These are phyloP conservation scores for Amanita pseudoporphyria DNA, from an alignment of 768 basidiomycete genomes.

Conservation along the genomic window DNA sequence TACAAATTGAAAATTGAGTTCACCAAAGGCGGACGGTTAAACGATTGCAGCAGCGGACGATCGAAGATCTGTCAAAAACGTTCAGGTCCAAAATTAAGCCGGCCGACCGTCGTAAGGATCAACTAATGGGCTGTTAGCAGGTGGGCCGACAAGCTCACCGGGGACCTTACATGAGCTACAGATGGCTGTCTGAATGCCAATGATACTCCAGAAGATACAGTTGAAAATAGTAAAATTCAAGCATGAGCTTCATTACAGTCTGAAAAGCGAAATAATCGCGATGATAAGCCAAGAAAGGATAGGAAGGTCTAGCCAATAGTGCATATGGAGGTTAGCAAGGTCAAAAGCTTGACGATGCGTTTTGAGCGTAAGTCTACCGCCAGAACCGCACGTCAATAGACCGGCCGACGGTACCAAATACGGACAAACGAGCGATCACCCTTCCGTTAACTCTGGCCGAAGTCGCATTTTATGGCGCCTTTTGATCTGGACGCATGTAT, in stretches of 20 bases:
- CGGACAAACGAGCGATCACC: conserved; percentile 25
- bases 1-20: conserved; percentile 1
- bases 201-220: conserved; percentile 6
- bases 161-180: conserved; percentile 3
- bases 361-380: not conserved
- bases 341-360: conserved; percentile 7
- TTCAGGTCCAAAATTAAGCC: not conserved
- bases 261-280: conserved; percentile 26
- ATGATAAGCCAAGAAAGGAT: conserved; percentile 19
- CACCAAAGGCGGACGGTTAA: conserved; percentile 1
- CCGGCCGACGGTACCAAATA: conserved; percentile 20
- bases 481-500: conserved; percentile 99
- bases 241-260: conserved; percentile 7
- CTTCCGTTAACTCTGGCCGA: conserved; percentile 11
- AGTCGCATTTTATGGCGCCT: conserved; percentile 36
- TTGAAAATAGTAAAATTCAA: conserved; percentile 3
- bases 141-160: conserved; percentile 2
- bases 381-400: conserved; percentile 3
- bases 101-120: not conserved
- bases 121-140: not conserved
- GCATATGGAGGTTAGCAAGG: conserved; percentile 5
- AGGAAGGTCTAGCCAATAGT: conserved; percentile 4
- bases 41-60: not conserved
- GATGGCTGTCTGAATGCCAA: conserved; percentile 4
- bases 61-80: not conserved